Evolutionary conservation across 495 filamentous ascomycete genomes (phyloP).

Genomic region (Chaetomium cochliodes): DNA sequence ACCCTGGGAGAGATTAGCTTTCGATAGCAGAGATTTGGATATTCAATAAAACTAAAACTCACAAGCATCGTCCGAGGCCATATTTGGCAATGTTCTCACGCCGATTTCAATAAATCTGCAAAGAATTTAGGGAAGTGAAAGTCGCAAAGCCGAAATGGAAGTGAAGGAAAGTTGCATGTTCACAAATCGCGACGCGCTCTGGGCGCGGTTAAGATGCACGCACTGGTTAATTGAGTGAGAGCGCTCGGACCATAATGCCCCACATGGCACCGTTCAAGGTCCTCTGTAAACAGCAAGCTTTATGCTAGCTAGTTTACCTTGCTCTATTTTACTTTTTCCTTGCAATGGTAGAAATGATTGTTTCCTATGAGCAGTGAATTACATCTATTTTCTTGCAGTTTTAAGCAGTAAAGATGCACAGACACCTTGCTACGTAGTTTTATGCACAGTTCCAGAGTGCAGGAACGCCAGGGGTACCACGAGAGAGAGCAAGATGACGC

Average conservation of each 20-base stretch:
- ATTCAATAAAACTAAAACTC: slow-evolving; percentile 7
- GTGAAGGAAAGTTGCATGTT: neutral
- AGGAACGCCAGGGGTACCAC: neutral
- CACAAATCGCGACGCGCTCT: slow-evolving; percentile 10
- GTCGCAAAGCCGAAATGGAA: neutral
- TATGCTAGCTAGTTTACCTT: neutral
- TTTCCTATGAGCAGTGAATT: neutral
- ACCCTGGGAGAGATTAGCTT: slow-evolving; percentile 55
- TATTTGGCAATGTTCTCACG: slow-evolving; percentile 4
- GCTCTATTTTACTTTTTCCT: neutral
- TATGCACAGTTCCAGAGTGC: neutral
- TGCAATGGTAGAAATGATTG: neutral
- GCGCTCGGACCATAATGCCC: neutral
- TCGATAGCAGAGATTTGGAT: neutral
- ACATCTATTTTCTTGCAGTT: neutral
- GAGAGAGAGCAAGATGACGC: neutral
- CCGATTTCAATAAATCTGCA: neutral
- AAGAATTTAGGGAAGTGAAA: neutral
- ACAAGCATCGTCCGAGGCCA: slow-evolving; percentile 29
- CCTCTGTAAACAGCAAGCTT: too few species aligned
- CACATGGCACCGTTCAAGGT: neutral
- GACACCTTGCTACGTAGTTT: neutral
- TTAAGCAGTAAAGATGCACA: neutral
- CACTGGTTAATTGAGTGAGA: slow-evolving; percentile 6
- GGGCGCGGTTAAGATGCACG: neutral